A percentile compares a stretch with the other conserved stretches of the same genome.
Conservation (phyloP, 2,329 filamentous ascomycete species). For the Aureobasidium musti region DNA sequence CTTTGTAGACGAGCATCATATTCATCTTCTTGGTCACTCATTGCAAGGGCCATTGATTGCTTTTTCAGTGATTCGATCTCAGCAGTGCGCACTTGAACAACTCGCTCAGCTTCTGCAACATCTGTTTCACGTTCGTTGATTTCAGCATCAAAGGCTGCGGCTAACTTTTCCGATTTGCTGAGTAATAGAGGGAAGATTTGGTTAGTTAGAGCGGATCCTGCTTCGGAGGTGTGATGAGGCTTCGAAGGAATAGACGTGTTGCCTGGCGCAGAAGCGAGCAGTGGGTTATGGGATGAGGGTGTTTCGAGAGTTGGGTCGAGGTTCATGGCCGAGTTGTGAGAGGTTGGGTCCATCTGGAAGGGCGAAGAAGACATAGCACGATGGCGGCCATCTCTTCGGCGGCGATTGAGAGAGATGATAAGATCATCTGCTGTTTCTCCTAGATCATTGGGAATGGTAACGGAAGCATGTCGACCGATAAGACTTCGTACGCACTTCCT, state of each 20-base stretch:
- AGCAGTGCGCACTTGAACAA: slow-evolving; percentile 61
- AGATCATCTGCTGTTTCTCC: slow-evolving; percentile 83
- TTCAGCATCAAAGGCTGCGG: slow-evolving; percentile 67
- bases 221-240: slow-evolving; percentile 46
- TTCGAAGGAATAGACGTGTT: slow-evolving; percentile 32
- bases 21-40: slow-evolving; percentile 43
- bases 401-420: slow-evolving; percentile 70
- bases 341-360: slow-evolving; percentile 41
- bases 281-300: neutral
- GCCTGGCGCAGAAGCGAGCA: slow-evolving; percentile 18
- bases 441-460: slow-evolving; percentile 78
- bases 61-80: slow-evolving; percentile 65
- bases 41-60: slow-evolving; percentile 57
- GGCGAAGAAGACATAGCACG: slow-evolving; percentile 75
- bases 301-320: neutral
- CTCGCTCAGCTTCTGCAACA: slow-evolving; percentile 50
- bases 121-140: slow-evolving; percentile 68
- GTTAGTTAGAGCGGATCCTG: slow-evolving; percentile 62
- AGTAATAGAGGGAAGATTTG: slow-evolving; percentile 60
- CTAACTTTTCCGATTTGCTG: slow-evolving; percentile 48
- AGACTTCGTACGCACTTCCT: slow-evolving; percentile 69
- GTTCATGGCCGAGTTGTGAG: slow-evolving; percentile 13
- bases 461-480: slow-evolving; percentile 75
- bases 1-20: slow-evolving; percentile 43
- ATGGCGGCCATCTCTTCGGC: slow-evolving; percentile 54